Conservation (phyloP, 1,284 basidiomycete genomes). For the Apiotrichum sp. region DNA sequence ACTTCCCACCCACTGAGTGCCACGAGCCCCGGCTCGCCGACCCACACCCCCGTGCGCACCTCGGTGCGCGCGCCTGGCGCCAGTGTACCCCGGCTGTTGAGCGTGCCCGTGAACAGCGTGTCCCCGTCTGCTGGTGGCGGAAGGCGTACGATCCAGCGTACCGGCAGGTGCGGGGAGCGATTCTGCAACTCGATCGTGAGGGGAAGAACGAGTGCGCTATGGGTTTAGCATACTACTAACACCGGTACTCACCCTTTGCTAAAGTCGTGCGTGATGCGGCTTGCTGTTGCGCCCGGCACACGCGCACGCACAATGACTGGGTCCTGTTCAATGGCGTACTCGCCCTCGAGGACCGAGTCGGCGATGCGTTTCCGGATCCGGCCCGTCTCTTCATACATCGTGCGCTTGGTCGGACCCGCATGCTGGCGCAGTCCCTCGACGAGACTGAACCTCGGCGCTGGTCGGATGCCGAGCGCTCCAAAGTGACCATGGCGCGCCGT, state of each 20-base stretch:
- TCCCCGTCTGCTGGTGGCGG: slow-evolving; percentile 9
- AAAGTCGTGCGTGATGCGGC: slow-evolving; percentile 59
- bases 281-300: slow-evolving; percentile 16
- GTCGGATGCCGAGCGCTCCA: slow-evolving; percentile 55
- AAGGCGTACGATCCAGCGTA: slow-evolving; percentile 30
- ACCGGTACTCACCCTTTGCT: slow-evolving; percentile 54
- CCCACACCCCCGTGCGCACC: slow-evolving; percentile 23
- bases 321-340: slow-evolving; percentile 71
- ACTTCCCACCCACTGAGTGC: slow-evolving; percentile 31
- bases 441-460: slow-evolving; percentile 60
- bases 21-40: slow-evolving; percentile 22
- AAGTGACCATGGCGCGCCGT: slow-evolving; percentile 57
- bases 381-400: slow-evolving; percentile 83
- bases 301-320: slow-evolving; percentile 52
- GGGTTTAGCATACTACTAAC: not conserved
- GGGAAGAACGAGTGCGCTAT: slow-evolving; percentile 56
- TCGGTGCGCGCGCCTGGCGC: slow-evolving; percentile 7
- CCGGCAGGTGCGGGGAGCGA: slow-evolving; percentile 31
- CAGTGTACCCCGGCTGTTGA: slow-evolving; percentile 26
- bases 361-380: slow-evolving; percentile 63
- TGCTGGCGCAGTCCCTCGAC: slow-evolving; percentile 56
- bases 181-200: slow-evolving; percentile 62
- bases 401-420: slow-evolving; percentile 58
- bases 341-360: slow-evolving; percentile 59
- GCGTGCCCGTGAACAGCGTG: slow-evolving; percentile 21